Conservation (phyloP, 1,284 basidiomycete species). For the Hemileia vastatrix region DNA sequence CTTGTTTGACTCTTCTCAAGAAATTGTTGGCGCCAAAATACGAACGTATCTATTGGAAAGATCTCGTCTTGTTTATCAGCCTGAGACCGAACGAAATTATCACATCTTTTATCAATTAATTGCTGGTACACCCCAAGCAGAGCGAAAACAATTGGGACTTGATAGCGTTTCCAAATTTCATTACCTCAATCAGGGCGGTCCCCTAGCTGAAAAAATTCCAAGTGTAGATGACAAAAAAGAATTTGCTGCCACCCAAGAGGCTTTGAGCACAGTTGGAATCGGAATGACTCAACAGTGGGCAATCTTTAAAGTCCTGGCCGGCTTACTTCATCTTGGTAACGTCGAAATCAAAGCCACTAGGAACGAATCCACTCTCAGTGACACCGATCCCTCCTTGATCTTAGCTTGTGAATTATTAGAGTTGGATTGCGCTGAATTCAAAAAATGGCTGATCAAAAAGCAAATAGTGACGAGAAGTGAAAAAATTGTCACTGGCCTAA, state of each 20-base stretch:
- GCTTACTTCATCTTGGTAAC: conserved; percentile 91
- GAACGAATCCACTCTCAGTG: conserved; percentile 73
- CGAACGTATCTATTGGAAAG: conserved; percentile 95
- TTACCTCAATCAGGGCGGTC: conserved; percentile 88
- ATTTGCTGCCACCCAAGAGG: conserved; percentile 84
- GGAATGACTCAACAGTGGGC: conserved; percentile 96
- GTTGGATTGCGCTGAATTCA: conserved; percentile 84
- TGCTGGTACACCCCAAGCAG: conserved; percentile 86
- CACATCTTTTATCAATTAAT: conserved; percentile 99
- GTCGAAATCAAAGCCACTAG: conserved; percentile 75
- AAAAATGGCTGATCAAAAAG: conserved; percentile 98
- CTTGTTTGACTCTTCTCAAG: conserved; percentile 85
- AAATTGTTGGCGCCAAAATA: conserved; percentile 95
- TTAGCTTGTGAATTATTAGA: conserved; percentile 82
- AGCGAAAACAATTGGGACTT: conserved; percentile 85
- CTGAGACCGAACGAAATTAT: conserved; percentile 92
- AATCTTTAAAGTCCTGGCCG: conserved; percentile 86
- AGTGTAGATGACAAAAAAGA: conserved; percentile 95
- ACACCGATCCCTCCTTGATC: conserved; percentile 69
- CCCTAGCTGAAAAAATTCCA: conserved; percentile 66
- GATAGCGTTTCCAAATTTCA: conserved; percentile 74
- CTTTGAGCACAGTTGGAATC: conserved; percentile 91
- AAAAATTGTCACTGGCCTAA: conserved; percentile 83
- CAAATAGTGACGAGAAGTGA: conserved; percentile 89
- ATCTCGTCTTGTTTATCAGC: conserved; percentile 94